Conservation (phyloP, 805 yeast genomes). For the Sungouiella blattae region DNA sequence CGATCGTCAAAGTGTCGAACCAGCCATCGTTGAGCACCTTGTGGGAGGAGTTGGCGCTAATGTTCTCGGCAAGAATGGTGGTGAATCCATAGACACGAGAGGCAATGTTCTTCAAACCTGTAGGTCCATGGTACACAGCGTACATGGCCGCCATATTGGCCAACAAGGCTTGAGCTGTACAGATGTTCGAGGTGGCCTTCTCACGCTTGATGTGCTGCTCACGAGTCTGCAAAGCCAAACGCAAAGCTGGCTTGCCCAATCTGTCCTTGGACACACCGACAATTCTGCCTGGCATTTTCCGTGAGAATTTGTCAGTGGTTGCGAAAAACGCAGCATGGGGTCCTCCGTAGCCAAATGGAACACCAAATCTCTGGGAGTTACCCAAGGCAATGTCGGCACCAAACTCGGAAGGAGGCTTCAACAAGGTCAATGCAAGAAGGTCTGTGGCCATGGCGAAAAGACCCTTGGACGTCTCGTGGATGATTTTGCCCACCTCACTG, state of each 20-base stretch:
- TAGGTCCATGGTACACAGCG: slow-evolving; percentile 94
- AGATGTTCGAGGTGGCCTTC: slow-evolving; percentile 95
- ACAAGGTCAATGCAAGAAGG: slow-evolving; percentile 78
- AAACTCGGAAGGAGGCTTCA: slow-evolving; percentile 79
- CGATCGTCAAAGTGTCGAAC: slow-evolving; percentile 85
- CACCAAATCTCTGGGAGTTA: slow-evolving; percentile 93
- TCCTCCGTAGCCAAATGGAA: slow-evolving; percentile 97
- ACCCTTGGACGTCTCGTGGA: slow-evolving; percentile 66
- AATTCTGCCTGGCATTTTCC: slow-evolving; percentile 95
- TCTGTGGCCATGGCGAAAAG: slow-evolving; percentile 87
- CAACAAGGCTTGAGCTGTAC: slow-evolving; percentile 95
- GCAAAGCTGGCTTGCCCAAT: slow-evolving; percentile 80
- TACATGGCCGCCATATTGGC: slow-evolving; percentile 96
- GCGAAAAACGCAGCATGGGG: slow-evolving; percentile 99
- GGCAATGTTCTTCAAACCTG: slow-evolving; percentile 79
- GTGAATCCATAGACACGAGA: slow-evolving; percentile 72
- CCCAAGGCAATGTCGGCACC: slow-evolving; percentile 95
- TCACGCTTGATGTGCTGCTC: slow-evolving; percentile 98
- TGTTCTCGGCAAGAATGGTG: slow-evolving; percentile 59
- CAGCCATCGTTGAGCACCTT: slow-evolving; percentile 55
- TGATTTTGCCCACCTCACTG: slow-evolving; percentile 53
- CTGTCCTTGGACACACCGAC: slow-evolving; percentile 93
- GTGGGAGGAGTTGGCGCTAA: slow-evolving; percentile 38
- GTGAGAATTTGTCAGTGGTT: slow-evolving; percentile 70
- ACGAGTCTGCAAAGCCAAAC: slow-evolving; percentile 95